Base-by-base conservation (phyloP, 2,329 filamentous ascomycete genomes). In the Fusarium dimerum region DNA sequence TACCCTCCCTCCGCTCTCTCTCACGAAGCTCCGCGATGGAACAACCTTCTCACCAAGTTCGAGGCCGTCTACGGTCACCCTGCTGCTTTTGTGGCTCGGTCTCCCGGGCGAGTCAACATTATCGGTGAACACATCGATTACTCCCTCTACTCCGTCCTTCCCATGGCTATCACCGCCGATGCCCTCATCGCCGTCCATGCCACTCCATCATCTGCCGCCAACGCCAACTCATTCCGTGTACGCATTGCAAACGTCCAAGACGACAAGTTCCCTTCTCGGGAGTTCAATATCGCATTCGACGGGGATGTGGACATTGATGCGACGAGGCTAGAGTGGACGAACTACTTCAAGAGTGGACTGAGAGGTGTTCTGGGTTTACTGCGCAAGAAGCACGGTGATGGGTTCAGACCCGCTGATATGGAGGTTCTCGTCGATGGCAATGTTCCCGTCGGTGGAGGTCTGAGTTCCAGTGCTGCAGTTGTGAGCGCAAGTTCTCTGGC, bases 41-140 rank as follows among this genome's bases (percentile, higher is more conserved):
- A 87, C 64, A 78, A 75, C 41, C 80, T 97, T 41, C 76, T 93
- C 40, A 75, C 81, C 47, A 80, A 81, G 61, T 97, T 97, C 74
- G 77, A 86, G 61, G 73, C 81, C 52, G 76, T 75, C 40, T 96
- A 93, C 73, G 86, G 85, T 62, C 80, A 84, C 47, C 76, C 80
- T 15, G 86, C 92, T 39, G 82, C 89, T 53, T 97, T 96, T 66
- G 85, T 97, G 17, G 84, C 93, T 10, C 87, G 94, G 57, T 96
- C 92, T 50, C 94, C 94, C 1, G 94, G 94, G 54, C 85, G 94
- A 61, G 94, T 99, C 61, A 97, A 97, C 77, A 94, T 99, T 68
- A 97, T 99, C 69, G 94, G 94, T 72, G 94, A 99, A 80, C 94
- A 99, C 77, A 96, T 99, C 67, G 94, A 99, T 77, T 99, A 99